Evolutionary conservation across 2,329 filamentous ascomycete genomes (phyloP), one percentile per base, ranked within the genome.

Genomic region (Teratosphaeria epicoccoides): DNA sequence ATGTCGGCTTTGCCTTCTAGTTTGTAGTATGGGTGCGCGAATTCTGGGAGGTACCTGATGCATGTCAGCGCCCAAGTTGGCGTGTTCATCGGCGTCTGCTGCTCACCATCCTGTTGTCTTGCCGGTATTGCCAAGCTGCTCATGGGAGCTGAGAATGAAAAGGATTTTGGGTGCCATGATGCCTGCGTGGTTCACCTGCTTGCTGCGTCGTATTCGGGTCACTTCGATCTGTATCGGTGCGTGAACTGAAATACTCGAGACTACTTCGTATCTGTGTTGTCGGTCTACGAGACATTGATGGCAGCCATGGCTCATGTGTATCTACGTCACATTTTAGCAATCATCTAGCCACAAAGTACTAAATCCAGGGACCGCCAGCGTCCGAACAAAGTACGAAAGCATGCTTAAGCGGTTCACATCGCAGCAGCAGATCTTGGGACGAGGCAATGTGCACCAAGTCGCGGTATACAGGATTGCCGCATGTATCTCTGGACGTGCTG

Each of bases 81-180:
- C 11, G 14, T 7, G 4, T 11, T 10, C 22, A 22, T 6, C 11
- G 9, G 33, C n/a, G 20, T 2, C 1, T 7, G 33, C 4, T 40
- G n/a, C 43, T 64, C 80, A 88, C 84, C 84, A 88, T 57, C 85
- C 85, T 0, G 84, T 87, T 9, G 77, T 76, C 50, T 71, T 68
- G 56, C 68, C 66, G 44, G 64, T 67, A 59, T 65, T 61, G 49
- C 70, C 71, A 49, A 40, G 33, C n/a, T 40, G 33, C 14, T n/a
- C 66, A 66, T 79, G 75, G 55, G 83, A 87, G 57, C 82, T 85
- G 55, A 88, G 79, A 52, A 88, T 80, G 66, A 87, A 71, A 71
- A 88, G 83, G 57, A 88, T 71, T 67, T 84, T 85, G 37, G 75
- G 75, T 45, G 33, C 33, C 33, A 40, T 20, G 33, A 4, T 6